Percentiles rank a stretch among this genome's conserved stretches.
phyloP scores from a whole-genome alignment of 1,284 basidiomycete species.

The Termitomyces sp. region DNA sequence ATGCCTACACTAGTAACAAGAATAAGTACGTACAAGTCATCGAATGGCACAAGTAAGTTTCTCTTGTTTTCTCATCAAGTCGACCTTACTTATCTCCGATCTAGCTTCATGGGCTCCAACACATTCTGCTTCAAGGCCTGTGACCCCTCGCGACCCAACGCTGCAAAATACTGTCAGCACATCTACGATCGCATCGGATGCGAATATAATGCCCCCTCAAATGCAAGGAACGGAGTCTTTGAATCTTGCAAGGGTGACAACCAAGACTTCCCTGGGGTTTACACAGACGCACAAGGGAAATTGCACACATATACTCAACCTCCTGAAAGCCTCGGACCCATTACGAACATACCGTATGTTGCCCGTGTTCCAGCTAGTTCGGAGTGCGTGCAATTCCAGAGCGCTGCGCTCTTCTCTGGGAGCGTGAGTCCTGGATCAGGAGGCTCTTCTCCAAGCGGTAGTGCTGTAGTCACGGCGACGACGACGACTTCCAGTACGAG shows the following conservation, averaged over 20 bases:
- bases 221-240: constrained; percentile 51
- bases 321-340: constrained; percentile 51
- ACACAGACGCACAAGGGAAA: constrained; percentile 39
- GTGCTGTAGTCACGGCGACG: not conserved
- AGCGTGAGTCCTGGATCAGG: constrained; percentile 8
- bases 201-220: constrained; percentile 63
- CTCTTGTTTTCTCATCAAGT: not conserved
- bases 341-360: constrained; percentile 57
- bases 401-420: constrained; percentile 43
- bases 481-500: constrained; percentile 9
- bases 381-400: constrained; percentile 54
- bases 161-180: constrained; percentile 54
- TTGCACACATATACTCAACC: constrained; percentile 52
- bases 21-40: constrained; percentile 29
- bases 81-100: not conserved
- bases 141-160: constrained; percentile 51
- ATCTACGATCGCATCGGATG: constrained; percentile 68
- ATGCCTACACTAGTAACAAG: constrained; percentile 36
- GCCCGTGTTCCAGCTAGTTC: constrained; percentile 54
- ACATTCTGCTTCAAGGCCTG: constrained; percentile 55
- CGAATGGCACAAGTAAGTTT: constrained; percentile 21
- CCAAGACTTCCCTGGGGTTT: constrained; percentile 41
- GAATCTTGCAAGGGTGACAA: constrained; percentile 60
- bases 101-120: constrained; percentile 59
- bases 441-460: constrained; percentile 7